Percentiles rank a stretch among this genome's conserved stretches.
phyloP scores from a whole-genome alignment of 257 asterid genomes.

The Galeopsis tetrahit region DNA sequence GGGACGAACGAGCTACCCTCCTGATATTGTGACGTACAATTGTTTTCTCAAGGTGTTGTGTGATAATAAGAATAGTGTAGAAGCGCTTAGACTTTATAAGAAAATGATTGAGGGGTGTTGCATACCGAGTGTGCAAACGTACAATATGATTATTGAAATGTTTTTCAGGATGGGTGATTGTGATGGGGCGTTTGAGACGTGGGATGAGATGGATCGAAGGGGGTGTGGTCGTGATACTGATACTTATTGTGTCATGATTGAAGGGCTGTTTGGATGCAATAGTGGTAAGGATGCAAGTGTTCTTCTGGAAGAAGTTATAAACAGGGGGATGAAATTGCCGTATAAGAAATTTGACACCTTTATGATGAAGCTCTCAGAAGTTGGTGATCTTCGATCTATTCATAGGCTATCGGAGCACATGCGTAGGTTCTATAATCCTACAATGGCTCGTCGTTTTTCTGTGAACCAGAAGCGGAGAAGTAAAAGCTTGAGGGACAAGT shows the following conservation, averaged over 20 bases:
- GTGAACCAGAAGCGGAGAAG: slow-evolving; percentile 74
- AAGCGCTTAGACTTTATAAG: slow-evolving; percentile 60
- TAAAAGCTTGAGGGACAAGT: slow-evolving; percentile 70
- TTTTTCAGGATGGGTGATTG: slow-evolving; percentile 59
- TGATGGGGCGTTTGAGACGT: slow-evolving; percentile 78
- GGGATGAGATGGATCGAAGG: slow-evolving; percentile 80
- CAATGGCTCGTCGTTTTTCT: slow-evolving; percentile 91
- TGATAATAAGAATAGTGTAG: slow-evolving; percentile 63
- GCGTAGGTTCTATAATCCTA: slow-evolving; percentile 86
- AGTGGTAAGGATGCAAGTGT: slow-evolving; percentile 60
- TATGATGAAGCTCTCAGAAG: slow-evolving; percentile 65
- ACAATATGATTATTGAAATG: slow-evolving; percentile 78
- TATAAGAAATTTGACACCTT: slow-evolving; percentile 71
- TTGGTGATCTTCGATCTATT: slow-evolving; percentile 76
- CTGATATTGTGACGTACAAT: slow-evolving; percentile 88
- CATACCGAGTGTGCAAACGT: slow-evolving; percentile 88
- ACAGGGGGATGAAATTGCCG: slow-evolving; percentile 71
- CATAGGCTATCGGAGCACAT: slow-evolving; percentile 84
- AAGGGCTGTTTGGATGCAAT: slow-evolving; percentile 74
- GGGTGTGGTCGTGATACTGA: slow-evolving; percentile 72
- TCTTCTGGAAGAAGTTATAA: slow-evolving; percentile 71
- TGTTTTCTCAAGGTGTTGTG: slow-evolving; percentile 88
- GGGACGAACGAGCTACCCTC: slow-evolving; percentile 84
- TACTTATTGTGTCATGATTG: slow-evolving; percentile 84
- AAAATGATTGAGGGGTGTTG: slow-evolving; percentile 71